Evolutionary conservation across 1,284 basidiomycete genomes (phyloP).

Genomic region (Trametes polyzona): DNA sequence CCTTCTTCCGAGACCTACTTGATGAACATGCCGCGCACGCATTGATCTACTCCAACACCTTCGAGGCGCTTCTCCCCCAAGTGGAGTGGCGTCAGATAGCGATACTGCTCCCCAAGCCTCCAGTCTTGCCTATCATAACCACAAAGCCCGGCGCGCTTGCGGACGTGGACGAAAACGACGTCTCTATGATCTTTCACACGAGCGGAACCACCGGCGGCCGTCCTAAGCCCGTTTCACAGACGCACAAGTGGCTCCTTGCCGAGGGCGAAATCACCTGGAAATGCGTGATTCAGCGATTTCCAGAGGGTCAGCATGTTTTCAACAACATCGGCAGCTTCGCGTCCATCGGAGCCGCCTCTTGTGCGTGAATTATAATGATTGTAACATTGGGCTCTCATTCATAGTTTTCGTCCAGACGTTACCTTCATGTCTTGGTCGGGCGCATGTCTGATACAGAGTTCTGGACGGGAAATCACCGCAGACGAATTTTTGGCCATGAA

Average conservation of each 20-base stretch:
- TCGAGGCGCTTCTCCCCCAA: slow-evolving; percentile 16
- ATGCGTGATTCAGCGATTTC: slow-evolving; percentile 29
- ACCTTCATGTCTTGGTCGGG: slow-evolving; percentile 32
- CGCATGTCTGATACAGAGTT: slow-evolving; percentile 34
- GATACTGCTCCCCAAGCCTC: slow-evolving; percentile 3
- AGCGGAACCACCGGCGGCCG: slow-evolving; percentile 37
- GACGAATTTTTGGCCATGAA: slow-evolving; percentile 38
- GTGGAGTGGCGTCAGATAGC: slow-evolving; percentile 6
- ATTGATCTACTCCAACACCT: slow-evolving; percentile 29
- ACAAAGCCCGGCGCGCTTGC: background rate
- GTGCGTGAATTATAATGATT: too few relatives aligned
- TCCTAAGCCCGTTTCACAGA: slow-evolving; percentile 36
- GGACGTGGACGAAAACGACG: slow-evolving; percentile 26
- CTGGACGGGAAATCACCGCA: slow-evolving; percentile 34
- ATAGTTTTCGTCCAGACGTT: slow-evolving; percentile 26
- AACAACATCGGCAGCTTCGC: slow-evolving; percentile 28
- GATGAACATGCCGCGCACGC: slow-evolving; percentile 23
- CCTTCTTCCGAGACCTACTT: slow-evolving; percentile 25
- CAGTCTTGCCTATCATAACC: background rate
- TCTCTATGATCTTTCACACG: slow-evolving; percentile 38
- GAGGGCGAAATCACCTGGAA: slow-evolving; percentile 25
- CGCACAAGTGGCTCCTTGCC: slow-evolving; percentile 31
- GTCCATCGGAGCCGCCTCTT: slow-evolving; percentile 35
- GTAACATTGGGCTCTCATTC: too few relatives aligned
- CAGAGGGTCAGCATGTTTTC: slow-evolving; percentile 26